Conservation (phyloP, 345 rosid genomes). For the Durio zibethinus region DNA sequence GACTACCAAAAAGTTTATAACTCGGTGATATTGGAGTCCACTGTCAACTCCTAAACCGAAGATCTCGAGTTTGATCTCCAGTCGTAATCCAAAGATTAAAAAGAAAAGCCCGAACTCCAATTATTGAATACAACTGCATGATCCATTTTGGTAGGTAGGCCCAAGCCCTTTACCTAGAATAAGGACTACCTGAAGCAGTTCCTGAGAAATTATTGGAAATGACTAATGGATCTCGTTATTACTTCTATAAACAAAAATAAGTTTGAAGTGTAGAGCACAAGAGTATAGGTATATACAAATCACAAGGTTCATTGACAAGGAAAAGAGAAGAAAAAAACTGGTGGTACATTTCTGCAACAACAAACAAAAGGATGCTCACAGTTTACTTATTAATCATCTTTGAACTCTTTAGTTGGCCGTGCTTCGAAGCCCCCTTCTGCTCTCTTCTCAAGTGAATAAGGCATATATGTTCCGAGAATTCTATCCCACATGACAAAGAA, state of each 20-base stretch:
- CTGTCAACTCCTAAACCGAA: too few relatives aligned
- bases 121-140: too few relatives aligned
- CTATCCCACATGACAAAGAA: constrained; percentile 77
- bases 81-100: too few relatives aligned
- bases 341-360: constrained; percentile 2
- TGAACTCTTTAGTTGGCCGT: constrained; percentile 45
- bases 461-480: constrained; percentile 82
- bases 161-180: too few relatives aligned
- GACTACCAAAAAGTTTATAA: too few relatives aligned
- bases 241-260: constrained; percentile 17
- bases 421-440: constrained; percentile 78
- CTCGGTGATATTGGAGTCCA: too few relatives aligned
- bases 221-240: background rate
- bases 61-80: too few relatives aligned
- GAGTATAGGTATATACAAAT: constrained; percentile 22
- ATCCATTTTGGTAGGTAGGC: too few relatives aligned
- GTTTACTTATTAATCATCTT: constrained; percentile 35
- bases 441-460: constrained; percentile 67
- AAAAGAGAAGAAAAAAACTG: background rate
- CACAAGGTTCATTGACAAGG: constrained; percentile 6
- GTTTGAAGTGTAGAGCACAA: constrained; percentile 11
- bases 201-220: background rate
- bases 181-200: background rate
- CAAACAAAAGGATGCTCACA: background rate
- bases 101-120: too few relatives aligned